A percentile compares a stretch with the other conserved stretches of the same genome.
phyloP scores from a whole-genome alignment of 2,329 filamentous ascomycete species.

The Epichloe hybrida region DNA sequence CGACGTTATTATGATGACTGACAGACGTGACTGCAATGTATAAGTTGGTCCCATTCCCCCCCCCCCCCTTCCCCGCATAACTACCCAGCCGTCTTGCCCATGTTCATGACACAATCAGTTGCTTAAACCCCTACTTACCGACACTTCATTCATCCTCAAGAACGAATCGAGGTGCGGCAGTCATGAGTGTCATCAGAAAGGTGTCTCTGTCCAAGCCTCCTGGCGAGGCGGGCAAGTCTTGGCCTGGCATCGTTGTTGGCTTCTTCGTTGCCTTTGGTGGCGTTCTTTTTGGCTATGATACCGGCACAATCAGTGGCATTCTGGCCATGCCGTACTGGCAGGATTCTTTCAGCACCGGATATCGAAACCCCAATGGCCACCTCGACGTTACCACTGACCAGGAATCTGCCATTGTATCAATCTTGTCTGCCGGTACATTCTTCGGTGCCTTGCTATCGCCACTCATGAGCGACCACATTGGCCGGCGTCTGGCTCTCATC shows the following conservation, averaged over 20 bases:
- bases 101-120: neutral
- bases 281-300: conserved; percentile 46
- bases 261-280: conserved; percentile 49
- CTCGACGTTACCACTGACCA: conserved; percentile 37
- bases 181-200: conserved; percentile 16
- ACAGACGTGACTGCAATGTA: neutral
- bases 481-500: conserved; percentile 52
- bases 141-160: neutral
- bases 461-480: conserved; percentile 49
- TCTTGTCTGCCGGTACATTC: conserved; percentile 65
- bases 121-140: neutral
- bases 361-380: conserved; percentile 26
- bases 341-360: conserved; percentile 38
- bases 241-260: conserved; percentile 47
- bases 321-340: conserved; percentile 44
- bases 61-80: too few relatives aligned
- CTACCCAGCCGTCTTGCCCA: neutral
- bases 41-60: neutral
- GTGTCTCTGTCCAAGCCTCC: conserved; percentile 29
- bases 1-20: neutral
- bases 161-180: neutral
- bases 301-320: conserved; percentile 45
- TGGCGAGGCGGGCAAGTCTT: conserved; percentile 41
- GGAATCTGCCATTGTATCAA: conserved; percentile 55
- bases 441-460: conserved; percentile 54